Percentiles rank a stretch among this genome's conserved stretches.
Conservation (phyloP, 805 yeast species). For the Torulaspora microellipsoides region DNA sequence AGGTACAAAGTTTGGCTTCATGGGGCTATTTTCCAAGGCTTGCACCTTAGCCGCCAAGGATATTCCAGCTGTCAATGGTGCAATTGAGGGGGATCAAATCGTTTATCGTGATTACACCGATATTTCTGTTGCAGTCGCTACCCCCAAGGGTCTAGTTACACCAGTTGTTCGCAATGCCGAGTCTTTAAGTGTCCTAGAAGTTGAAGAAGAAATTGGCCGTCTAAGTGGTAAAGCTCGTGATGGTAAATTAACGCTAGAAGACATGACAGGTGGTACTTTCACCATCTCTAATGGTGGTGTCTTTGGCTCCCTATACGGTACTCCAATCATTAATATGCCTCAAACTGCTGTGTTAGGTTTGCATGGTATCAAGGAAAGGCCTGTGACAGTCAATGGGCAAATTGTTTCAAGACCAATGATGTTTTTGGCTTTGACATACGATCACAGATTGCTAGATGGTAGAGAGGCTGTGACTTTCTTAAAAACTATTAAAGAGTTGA, state of each 20-base stretch:
- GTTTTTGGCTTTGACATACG: constrained; percentile 98
- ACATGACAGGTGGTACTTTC: constrained; percentile 99
- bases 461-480: constrained; percentile 98
- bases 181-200: constrained; percentile 78
- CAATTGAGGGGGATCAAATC: constrained; percentile 90
- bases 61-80: constrained; percentile 91
- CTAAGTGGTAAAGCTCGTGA: constrained; percentile 94
- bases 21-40: constrained; percentile 98
- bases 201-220: constrained; percentile 77
- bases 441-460: constrained; percentile 96
- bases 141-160: constrained; percentile 98
- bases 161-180: constrained; percentile 98
- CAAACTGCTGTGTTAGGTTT: constrained; percentile 97
- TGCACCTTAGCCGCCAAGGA: constrained; percentile 89
- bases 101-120: constrained; percentile 96
- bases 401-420: constrained; percentile 98
- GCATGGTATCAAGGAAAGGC: constrained; percentile 97
- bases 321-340: constrained; percentile 97
- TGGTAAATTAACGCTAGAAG: constrained; percentile 92
- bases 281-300: constrained; percentile 99
- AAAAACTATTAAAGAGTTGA: constrained; percentile 91
- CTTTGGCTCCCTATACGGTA: constrained; percentile 95
- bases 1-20: constrained; percentile 94
- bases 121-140: constrained; percentile 94
- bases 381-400: constrained; percentile 94